A percentile compares a stretch with the other conserved stretches of the same genome.
These are phyloP conservation scores for Pilatotrama ljubarskyi DNA, from an alignment of 768 basidiomycete genomes.

Conservation along the genomic window DNA sequence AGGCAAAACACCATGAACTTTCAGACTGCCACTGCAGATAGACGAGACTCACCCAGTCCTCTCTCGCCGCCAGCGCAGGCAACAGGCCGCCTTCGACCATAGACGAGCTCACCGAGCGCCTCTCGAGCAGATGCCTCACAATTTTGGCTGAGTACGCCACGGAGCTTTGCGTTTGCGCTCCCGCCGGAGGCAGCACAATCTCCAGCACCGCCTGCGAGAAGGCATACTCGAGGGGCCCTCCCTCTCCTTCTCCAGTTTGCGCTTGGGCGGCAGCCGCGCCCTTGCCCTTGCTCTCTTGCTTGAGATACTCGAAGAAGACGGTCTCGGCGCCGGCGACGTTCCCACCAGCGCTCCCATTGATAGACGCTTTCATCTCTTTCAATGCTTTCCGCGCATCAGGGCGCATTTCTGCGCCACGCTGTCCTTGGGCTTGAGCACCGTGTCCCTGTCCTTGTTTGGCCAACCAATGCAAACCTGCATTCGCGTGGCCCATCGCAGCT, in stretches of 20 bases:
- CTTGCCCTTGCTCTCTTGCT: slow-evolving; percentile 28
- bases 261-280: neutral
- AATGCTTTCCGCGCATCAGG: slow-evolving; percentile 37
- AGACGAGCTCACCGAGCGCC: slow-evolving; percentile 51
- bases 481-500: slow-evolving; percentile 56
- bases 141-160: slow-evolving; percentile 56
- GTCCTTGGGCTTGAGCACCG: slow-evolving; percentile 3
- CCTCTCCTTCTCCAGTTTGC: neutral
- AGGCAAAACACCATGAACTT: neutral
- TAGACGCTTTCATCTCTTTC: slow-evolving; percentile 45
- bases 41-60: slow-evolving; percentile 63
- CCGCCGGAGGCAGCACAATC: slow-evolving; percentile 44
- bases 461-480: slow-evolving; percentile 49
- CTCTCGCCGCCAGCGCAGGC: slow-evolving; percentile 47
- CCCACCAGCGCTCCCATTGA: slow-evolving; percentile 35
- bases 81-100: slow-evolving; percentile 67
- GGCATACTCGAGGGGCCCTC: slow-evolving; percentile 37
- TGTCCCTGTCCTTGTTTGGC: slow-evolving; percentile 4
- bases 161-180: slow-evolving; percentile 22
- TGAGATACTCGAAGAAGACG: slow-evolving; percentile 64
- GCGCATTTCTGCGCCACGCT: slow-evolving; percentile 20
- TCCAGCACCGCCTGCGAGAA: slow-evolving; percentile 63
- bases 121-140: slow-evolving; percentile 57
- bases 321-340: slow-evolving; percentile 45
- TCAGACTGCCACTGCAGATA: neutral